Base-by-base conservation (phyloP, 2,329 filamentous ascomycete species). In the Verticillium nubilum region DNA sequence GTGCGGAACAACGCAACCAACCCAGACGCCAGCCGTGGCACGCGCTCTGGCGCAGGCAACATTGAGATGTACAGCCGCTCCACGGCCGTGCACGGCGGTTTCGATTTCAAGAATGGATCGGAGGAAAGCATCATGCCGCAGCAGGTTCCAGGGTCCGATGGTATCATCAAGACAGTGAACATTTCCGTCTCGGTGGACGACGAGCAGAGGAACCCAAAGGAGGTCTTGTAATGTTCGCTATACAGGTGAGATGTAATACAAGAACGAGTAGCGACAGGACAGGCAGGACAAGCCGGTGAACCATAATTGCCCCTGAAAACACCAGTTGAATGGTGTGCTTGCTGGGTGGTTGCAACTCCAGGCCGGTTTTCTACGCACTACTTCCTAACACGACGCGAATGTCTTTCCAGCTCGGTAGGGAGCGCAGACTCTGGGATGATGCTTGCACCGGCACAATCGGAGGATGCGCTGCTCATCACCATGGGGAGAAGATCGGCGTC, bases 111-210 rank as follows among this genome's bases (percentile, higher is more conserved):
- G 28, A 59, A 47, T 47, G 59, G 53, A 3, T 61, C 59, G n/a
- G 54, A 62, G 3, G 54, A 61, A 29, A 59, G 59, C 4, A 59
- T 62, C 17, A 53, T 59, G 1, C 27, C 47, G 6, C n/a, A n/a
- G 1, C 33, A 56, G 1, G 10, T 31, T 2, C 52, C 52, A 1
- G 37, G 10, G 4, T 25, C 13, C 1, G 56, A 61, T 12, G 59
- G 57, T 1, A 59, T 62, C 23, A 61, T 52, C 13, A 62, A 62
- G 19, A 61, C 59, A 2, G 57, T 27, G 26, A 54, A 61, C 3
- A 52, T 62, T 1, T 61, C 61, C 2, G 57, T 62, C 0, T 57
- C 50, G 9, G 56, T 62, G n/a, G 59, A 62, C 17, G 52, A 60
- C n/a, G 37, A 47, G 37, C 37, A 23, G n/a, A 47, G 19, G 37